Evolutionary conservation across 345 rosid genomes (phyloP).

Genomic region (Erucastrum elatum): DNA sequence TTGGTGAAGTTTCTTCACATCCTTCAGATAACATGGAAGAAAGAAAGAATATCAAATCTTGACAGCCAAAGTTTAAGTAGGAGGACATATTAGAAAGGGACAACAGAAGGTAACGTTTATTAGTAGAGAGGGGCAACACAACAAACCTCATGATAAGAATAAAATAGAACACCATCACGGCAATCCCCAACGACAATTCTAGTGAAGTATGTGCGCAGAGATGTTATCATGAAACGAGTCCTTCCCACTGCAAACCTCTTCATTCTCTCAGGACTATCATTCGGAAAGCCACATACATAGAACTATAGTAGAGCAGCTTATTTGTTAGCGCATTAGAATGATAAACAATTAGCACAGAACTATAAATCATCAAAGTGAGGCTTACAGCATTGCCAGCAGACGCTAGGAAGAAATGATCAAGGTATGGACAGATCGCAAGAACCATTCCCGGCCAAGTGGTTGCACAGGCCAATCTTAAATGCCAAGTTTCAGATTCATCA

Average conservation of each 20-base stretch:
- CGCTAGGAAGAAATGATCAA: conserved; percentile 81
- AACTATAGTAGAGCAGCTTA: conserved; percentile 53
- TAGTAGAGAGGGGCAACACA: too few relatives aligned
- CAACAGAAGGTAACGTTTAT: background rate
- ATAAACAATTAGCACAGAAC: conserved; percentile 24
- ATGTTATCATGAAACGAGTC: conserved; percentile 88
- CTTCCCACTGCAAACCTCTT: conserved; percentile 72
- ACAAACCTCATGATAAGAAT: conserved; percentile 82
- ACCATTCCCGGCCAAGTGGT: conserved; percentile 76
- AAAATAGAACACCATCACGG: conserved; percentile 96
- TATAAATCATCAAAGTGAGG: conserved; percentile 27
- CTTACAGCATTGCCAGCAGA: conserved; percentile 98
- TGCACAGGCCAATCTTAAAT: conserved; percentile 59
- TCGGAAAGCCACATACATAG: conserved; percentile 75
- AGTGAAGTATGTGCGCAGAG: conserved; percentile 69
- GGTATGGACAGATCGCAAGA: conserved; percentile 92
- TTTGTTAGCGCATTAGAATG: conserved; percentile 27
- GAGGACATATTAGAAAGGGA: background rate
- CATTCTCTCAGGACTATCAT: conserved; percentile 70
- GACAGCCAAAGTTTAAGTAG: background rate
- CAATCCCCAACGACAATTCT: conserved; percentile 98
- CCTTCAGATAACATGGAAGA: conserved; percentile 45
- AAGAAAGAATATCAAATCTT: background rate
- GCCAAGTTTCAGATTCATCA: conserved; percentile 87
- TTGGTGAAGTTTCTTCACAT: conserved; percentile 80